phyloP scores from a whole-genome alignment of 192 early-diverging fungal genomes.

The Backusella macrospora region DNA sequence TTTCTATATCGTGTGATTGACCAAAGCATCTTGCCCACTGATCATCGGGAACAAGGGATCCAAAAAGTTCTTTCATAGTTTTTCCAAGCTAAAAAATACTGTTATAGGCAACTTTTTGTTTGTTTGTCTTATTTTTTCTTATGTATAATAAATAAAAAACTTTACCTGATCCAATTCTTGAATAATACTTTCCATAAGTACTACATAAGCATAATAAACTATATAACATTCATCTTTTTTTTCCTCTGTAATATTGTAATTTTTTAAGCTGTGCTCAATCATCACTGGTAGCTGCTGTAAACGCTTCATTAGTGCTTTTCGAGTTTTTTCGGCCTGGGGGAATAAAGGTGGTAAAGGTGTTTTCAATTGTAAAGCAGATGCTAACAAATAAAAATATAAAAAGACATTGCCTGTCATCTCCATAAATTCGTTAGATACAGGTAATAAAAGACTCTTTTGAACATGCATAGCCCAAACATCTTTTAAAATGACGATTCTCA shows the following conservation, averaged over 20 bases:
- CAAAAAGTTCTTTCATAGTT: constrained; percentile 24
- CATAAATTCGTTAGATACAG: constrained; percentile 57
- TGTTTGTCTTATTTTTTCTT: not conserved
- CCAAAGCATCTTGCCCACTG: constrained; percentile 20
- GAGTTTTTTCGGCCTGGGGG: constrained; percentile 67
- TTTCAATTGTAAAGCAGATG: constrained; percentile 74
- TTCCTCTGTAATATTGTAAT: constrained; percentile 16
- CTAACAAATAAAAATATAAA: constrained; percentile 76
- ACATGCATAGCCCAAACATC: constrained; percentile 53
- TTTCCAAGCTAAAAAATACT: constrained; percentile 8
- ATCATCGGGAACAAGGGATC: constrained; percentile 7
- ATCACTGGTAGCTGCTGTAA: constrained; percentile 61
- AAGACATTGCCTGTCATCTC: constrained; percentile 70
- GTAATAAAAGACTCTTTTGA: constrained; percentile 57
- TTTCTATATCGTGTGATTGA: not conserved
- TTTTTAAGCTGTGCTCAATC: constrained; percentile 39
- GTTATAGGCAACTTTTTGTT: not conserved
- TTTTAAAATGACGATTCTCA: constrained; percentile 68
- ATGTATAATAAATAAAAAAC: not conserved
- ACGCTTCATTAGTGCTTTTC: constrained; percentile 57
- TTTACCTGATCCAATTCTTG: constrained; percentile 62
- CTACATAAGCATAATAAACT: constrained; percentile 77
- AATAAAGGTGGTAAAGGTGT: constrained; percentile 76
- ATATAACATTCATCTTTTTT: constrained; percentile 62
- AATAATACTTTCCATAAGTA: constrained; percentile 75